Conservation (phyloP, 1,139 yeast genomes). For the Geotrichum fermentans region DNA sequence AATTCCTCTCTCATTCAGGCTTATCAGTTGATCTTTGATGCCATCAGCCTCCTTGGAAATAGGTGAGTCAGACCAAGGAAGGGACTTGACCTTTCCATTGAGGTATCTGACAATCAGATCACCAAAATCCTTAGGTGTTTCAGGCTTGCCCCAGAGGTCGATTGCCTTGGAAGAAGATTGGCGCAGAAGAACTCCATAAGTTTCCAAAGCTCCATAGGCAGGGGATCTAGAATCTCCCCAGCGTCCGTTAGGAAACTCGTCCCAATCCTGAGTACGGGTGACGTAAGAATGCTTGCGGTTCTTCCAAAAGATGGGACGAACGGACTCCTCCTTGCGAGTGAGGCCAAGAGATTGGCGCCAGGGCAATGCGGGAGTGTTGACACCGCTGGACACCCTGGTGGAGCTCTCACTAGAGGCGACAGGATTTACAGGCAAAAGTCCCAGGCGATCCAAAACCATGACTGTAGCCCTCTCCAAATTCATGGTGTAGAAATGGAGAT, state of each 20-base stretch:
- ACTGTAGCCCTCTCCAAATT: constrained; percentile 85
- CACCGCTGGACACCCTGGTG: constrained; percentile 20
- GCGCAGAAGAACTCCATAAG: constrained; percentile 48
- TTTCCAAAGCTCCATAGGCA: constrained; percentile 84
- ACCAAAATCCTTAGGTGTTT: constrained; percentile 52
- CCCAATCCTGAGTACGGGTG: constrained; percentile 89
- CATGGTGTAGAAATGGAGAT: constrained; percentile 94
- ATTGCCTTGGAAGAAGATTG: constrained; percentile 60
- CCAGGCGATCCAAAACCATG: constrained; percentile 76
- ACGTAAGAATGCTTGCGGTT: constrained; percentile 87
- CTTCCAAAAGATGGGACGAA: constrained; percentile 95
- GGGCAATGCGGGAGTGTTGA: constrained; percentile 46
- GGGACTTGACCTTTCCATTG: constrained; percentile 61
- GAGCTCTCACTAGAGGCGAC: constrained; percentile 35
- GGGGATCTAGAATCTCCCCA: constrained; percentile 95
- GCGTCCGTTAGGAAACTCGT: constrained; percentile 91
- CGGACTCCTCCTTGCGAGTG: constrained; percentile 71
- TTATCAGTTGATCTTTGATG: constrained; percentile 56
- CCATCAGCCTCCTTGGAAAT: constrained; percentile 69
- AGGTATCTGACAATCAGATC: constrained; percentile 60
- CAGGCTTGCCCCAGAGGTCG: constrained; percentile 86
- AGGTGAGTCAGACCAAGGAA: constrained; percentile 96
- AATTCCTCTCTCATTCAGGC: constrained; percentile 60
- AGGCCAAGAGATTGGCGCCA: constrained; percentile 91
- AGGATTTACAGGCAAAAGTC: constrained; percentile 45